A percentile compares a stretch with the other conserved stretches of the same genome.
phyloP scores from a whole-genome alignment of 345 rosid genomes.

The Eucalyptus melliodora region DNA sequence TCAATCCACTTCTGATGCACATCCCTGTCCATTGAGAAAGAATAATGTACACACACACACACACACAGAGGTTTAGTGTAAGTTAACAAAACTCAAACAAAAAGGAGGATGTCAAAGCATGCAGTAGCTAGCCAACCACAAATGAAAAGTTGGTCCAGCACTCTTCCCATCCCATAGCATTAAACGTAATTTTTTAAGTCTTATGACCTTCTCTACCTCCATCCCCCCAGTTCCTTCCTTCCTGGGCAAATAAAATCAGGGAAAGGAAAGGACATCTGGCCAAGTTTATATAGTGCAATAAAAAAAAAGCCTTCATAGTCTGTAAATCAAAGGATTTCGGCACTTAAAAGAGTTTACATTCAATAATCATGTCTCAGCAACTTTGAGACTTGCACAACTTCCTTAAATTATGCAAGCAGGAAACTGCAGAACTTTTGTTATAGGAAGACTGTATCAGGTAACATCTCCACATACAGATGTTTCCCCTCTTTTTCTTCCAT shows the following conservation, averaged over 20 bases:
- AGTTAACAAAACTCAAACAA: not conserved
- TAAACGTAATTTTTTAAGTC: not conserved
- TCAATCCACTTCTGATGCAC: slow-evolving; percentile 99
- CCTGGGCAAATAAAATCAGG: not conserved
- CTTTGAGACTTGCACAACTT: slow-evolving; percentile 60
- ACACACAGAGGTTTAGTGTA: no score
- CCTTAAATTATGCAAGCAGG: slow-evolving; percentile 70
- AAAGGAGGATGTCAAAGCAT: not conserved
- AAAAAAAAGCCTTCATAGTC: not conserved
- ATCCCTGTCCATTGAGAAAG: slow-evolving; percentile 40
- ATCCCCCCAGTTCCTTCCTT: not conserved
- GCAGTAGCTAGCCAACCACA: not conserved
- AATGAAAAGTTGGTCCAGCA: not conserved
- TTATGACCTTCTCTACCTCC: not conserved
- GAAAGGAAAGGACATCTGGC: not conserved
- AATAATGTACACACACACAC: not conserved
- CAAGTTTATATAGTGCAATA: not conserved
- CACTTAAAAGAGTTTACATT: not conserved
- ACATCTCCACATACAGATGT: slow-evolving; percentile 73
- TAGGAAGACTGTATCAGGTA: slow-evolving; percentile 96
- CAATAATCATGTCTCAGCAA: slow-evolving; percentile 29
- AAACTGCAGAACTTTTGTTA: slow-evolving; percentile 49
- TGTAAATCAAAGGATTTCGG: not conserved
- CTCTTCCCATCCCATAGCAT: not conserved
- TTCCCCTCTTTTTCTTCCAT: slow-evolving; percentile 95